Evolutionary conservation across 257 asterid genomes (phyloP).

Genomic region (Cinchona pubescens): DNA sequence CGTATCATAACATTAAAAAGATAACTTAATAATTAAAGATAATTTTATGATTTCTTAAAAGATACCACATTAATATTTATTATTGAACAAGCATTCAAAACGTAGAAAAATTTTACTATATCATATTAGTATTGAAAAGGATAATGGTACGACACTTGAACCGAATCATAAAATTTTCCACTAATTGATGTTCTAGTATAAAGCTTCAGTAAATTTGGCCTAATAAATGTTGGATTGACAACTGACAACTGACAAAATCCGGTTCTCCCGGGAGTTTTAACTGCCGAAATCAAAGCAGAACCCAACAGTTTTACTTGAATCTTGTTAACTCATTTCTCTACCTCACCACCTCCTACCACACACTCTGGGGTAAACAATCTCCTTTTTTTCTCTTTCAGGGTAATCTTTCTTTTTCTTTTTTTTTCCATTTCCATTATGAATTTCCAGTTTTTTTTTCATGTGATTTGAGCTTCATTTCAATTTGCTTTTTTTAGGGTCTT

Average conservation of each 20-base stretch:
- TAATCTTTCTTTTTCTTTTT: neutral
- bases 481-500: constrained; percentile 37
- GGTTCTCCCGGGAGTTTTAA: constrained; percentile 68
- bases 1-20: too few relatives aligned
- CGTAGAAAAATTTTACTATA: too few relatives aligned
- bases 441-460: constrained; percentile 1
- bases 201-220: neutral
- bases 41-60: too few relatives aligned
- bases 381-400: neutral
- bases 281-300: constrained; percentile 57
- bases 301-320: constrained; percentile 18
- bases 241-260: constrained; percentile 18
- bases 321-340: constrained; percentile 7
- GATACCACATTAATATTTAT: too few relatives aligned
- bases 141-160: too few relatives aligned
- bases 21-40: too few relatives aligned
- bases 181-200: too few relatives aligned
- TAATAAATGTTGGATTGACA: constrained; percentile 22
- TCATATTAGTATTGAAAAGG: too few relatives aligned
- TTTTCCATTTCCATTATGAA: neutral
- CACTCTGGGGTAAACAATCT: constrained; percentile 6
- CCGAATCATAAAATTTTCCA: too few relatives aligned
- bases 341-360: neutral
- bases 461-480: constrained; percentile 25
- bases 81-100: too few relatives aligned